Evolutionary conservation across 192 early-diverging fungal species (phyloP).

Genomic region (Entomortierella parvispora): DNA sequence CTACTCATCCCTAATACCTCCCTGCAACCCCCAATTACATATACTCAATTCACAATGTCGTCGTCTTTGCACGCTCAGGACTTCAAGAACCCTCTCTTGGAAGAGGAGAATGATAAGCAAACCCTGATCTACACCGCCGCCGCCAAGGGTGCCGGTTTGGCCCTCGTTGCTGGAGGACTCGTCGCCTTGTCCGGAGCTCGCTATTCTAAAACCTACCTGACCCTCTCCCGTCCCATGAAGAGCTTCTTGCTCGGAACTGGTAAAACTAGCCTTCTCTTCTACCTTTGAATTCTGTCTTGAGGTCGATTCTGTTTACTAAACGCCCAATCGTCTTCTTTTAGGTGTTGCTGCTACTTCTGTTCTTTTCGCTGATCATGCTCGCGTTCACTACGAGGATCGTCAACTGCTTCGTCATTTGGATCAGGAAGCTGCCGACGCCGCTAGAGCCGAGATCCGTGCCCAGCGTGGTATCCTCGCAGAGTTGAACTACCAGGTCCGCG

Average conservation of each 20-base stretch:
- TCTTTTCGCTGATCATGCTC: constrained; percentile 42
- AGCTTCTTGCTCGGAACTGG: constrained; percentile 43
- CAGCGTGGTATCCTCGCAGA: constrained; percentile 40
- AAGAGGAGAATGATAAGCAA: constrained; percentile 23
- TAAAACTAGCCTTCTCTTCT: background rate
- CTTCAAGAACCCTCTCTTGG: constrained; percentile 9
- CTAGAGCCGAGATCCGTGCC: constrained; percentile 37
- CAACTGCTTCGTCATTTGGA: constrained; percentile 44
- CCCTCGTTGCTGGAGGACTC: constrained; percentile 36
- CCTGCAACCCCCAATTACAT: background rate
- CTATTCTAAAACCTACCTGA: constrained; percentile 34
- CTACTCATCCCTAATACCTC: too few relatives aligned
- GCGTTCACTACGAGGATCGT: constrained; percentile 46
- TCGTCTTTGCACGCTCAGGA: background rate
- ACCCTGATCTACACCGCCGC: constrained; percentile 24
- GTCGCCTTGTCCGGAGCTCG: constrained; percentile 36
- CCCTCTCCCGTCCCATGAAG: constrained; percentile 44
- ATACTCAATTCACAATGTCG: background rate
- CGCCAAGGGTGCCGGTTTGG: constrained; percentile 49
- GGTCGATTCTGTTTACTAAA: too few relatives aligned
- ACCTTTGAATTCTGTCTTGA: background rate
- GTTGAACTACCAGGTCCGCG: constrained; percentile 38
- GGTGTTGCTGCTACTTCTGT: constrained; percentile 35
- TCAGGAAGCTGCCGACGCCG: constrained; percentile 38
- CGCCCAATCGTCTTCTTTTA: background rate